Evolutionary conservation across 768 basidiomycete species (phyloP), one percentile per base, ranked within the genome.

Genomic region (Coprinellus aureogranulatus): DNA sequence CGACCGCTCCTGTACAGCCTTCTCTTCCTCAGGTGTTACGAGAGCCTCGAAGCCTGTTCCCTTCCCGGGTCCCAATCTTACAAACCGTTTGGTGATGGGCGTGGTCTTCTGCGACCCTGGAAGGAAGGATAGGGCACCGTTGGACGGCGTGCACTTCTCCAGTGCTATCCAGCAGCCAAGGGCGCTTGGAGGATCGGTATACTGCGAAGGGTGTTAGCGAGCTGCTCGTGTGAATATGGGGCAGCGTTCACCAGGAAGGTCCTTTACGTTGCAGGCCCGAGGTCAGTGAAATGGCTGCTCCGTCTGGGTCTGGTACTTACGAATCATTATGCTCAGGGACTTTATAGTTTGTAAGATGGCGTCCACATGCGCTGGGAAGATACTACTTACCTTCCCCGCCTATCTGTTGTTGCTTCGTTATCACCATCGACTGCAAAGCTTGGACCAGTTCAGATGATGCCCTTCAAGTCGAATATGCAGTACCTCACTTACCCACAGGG

Each of bases 81-180:
- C 84, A 67, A 98, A 94, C 11, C 97, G 89, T 65, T 92, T 90
- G 4, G 85, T 81, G 47, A 95, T 84, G 1, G 86, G 82, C 2
- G 83, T 76, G 0, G 78, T 81, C 30, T 88, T 79, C 70, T 99
- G 97, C 1, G 94, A 95, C 22, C 95, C 94, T 0, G 95, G 94
- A 2, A 92, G 77, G 72, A 95, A 96, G 4, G 88, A 91, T 5
- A 94, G 80, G 9, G 93, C 92, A 9, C 94, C 94, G 64, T 95
- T 95, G 44, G 75, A 72, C 2, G 81, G 67, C 4, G 94, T 94
- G 70, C 94, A 97, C 57, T 83, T 80, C 69, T 98, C 96, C 34
- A 99, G 76, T 0, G 96, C 92, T 57, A 98, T 90, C 97, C 97
- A 99, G 68, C 95, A 92, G 2, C 97, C 97, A 20, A 98, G 81